Conservation (phyloP, 2,329 filamentous ascomycete species). For the Claviceps capensis region DNA sequence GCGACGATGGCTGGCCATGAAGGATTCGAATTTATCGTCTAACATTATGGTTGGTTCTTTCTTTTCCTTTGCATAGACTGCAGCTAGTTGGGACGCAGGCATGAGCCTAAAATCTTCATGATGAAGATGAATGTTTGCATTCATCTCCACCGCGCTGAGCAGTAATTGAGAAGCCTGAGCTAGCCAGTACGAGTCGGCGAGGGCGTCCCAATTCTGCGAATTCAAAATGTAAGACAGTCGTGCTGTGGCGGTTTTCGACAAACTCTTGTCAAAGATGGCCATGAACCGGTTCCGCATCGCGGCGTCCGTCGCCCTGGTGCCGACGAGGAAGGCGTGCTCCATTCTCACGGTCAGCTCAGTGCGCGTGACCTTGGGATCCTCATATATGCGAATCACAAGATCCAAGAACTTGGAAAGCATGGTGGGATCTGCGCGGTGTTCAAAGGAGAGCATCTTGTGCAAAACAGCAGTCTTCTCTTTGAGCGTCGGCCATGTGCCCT, state of each 20-base stretch:
- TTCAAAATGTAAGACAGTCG: slow-evolving; percentile 80
- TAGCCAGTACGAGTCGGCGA: slow-evolving; percentile 93
- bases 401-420: slow-evolving; percentile 89
- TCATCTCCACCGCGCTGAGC: slow-evolving; percentile 80
- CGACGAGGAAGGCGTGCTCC: slow-evolving; percentile 96
- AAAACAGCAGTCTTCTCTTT: slow-evolving; percentile 98
- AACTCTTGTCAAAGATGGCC: slow-evolving; percentile 85
- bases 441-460: slow-evolving; percentile 98
- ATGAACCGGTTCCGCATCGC: slow-evolving; percentile 97
- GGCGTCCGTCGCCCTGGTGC: slow-evolving; percentile 82
- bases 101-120: slow-evolving; percentile 71
- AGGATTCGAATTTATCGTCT: slow-evolving; percentile 68
- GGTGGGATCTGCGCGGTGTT: slow-evolving; percentile 67
- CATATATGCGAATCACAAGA: slow-evolving; percentile 93
- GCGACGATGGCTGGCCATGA: slow-evolving; percentile 66
- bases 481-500: slow-evolving; percentile 88
- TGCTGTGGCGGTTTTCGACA: slow-evolving; percentile 83
- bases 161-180: slow-evolving; percentile 89
- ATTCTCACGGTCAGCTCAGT: slow-evolving; percentile 93
- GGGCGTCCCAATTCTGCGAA: slow-evolving; percentile 92
- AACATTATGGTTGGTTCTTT: slow-evolving; percentile 57
- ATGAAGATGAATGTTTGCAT: slow-evolving; percentile 63
- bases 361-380: slow-evolving; percentile 87
- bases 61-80: slow-evolving; percentile 62
- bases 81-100: slow-evolving; percentile 59